Conservation (phyloP, 2,329 filamentous ascomycete genomes). For the Colletotrichum higginsianum region DNA sequence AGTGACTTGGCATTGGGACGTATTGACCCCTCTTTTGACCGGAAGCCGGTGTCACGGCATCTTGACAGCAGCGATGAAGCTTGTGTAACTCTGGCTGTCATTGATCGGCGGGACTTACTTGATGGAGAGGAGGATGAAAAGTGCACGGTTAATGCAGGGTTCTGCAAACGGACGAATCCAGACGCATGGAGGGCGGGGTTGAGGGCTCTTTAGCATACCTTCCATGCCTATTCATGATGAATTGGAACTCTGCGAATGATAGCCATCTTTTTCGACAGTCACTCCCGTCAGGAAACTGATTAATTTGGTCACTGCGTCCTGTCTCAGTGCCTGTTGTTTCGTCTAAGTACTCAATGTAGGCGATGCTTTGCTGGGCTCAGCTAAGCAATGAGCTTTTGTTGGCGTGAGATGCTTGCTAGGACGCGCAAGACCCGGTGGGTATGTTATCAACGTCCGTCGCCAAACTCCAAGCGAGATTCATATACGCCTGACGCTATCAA, state of each 20-base stretch:
- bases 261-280: background rate
- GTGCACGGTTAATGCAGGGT: background rate
- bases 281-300: too few relatives aligned
- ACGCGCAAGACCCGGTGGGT: background rate
- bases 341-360: background rate
- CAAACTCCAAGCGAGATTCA: slow-evolving; percentile 6
- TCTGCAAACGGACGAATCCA: too few relatives aligned
- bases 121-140: background rate
- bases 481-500: background rate
- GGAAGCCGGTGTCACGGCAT: slow-evolving; percentile 31
- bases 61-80: slow-evolving; percentile 27
- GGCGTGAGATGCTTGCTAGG: background rate
- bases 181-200: background rate
- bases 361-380: background rate
- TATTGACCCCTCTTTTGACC: slow-evolving; percentile 13
- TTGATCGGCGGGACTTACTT: background rate
- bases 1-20: slow-evolving; percentile 1
- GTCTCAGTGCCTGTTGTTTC: background rate
- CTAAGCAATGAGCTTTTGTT: too few relatives aligned
- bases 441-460: background rate
- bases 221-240: background rate
- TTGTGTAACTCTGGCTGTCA: background rate
- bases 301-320: background rate
- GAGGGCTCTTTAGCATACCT: background rate
- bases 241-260: background rate